A percentile compares a stretch with the other conserved stretches of the same genome.
Evolutionary conservation across 352 stramenopile genomes (phyloP).

Genomic region (Phytopythium chamaehyphon): DNA sequence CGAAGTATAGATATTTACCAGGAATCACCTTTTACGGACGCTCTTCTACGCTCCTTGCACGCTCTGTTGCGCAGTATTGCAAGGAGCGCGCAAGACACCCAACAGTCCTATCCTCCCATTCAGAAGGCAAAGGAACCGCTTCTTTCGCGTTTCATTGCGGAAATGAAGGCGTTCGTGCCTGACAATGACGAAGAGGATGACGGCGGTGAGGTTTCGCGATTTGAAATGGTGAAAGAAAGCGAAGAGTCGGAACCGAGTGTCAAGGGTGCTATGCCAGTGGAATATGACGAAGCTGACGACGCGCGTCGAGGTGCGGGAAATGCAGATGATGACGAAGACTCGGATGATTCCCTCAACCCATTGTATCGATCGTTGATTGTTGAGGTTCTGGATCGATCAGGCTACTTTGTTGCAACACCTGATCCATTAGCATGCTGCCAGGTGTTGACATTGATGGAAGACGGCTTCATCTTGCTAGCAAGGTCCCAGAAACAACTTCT

Average conservation of each 20-base stretch:
- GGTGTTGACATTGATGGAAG: slow-evolving; percentile 62
- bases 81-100: neutral
- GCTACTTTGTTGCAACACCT: slow-evolving; percentile 66
- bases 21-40: slow-evolving; percentile 41
- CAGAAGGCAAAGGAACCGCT: slow-evolving; percentile 8
- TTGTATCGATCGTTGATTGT: slow-evolving; percentile 53
- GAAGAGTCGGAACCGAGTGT: slow-evolving; percentile 16
- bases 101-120: neutral
- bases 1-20: slow-evolving; percentile 76
- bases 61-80: slow-evolving; percentile 46
- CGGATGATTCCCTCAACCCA: slow-evolving; percentile 7
- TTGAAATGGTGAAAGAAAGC: slow-evolving; percentile 11
- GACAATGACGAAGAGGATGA: slow-evolving; percentile 21
- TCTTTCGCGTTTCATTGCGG: slow-evolving; percentile 50
- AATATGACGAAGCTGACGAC: slow-evolving; percentile 44
- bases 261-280: slow-evolving; percentile 69
- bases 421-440: slow-evolving; percentile 72
- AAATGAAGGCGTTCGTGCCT: slow-evolving; percentile 52
- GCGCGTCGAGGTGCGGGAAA: slow-evolving; percentile 3
- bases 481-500: slow-evolving; percentile 47
- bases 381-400: slow-evolving; percentile 72
- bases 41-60: slow-evolving; percentile 60
- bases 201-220: slow-evolving; percentile 11
- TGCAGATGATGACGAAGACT: slow-evolving; percentile 15
- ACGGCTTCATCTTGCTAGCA: slow-evolving; percentile 52